Conservation (phyloP, 108 stramenopile species). For the Pseudonitzschia multiseries region DNA sequence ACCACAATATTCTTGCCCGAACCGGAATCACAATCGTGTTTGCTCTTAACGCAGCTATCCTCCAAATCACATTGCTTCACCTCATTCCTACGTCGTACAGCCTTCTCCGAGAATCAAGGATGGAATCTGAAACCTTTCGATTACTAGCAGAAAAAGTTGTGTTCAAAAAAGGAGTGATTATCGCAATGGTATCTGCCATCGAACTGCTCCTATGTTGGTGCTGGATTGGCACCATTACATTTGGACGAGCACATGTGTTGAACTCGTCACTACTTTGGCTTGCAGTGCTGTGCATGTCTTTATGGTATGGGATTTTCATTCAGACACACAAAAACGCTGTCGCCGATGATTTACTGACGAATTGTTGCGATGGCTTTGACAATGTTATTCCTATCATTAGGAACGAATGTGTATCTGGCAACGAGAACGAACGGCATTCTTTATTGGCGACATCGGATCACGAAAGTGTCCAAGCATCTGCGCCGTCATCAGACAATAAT, state of each 20-base stretch:
- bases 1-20: background rate
- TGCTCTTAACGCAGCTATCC: slow-evolving; percentile 10
- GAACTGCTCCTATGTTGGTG: slow-evolving; percentile 23
- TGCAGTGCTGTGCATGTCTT: background rate
- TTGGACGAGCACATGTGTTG: slow-evolving; percentile 5
- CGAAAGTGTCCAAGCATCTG: slow-evolving; percentile 3
- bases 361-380: background rate
- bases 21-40: slow-evolving; percentile 21
- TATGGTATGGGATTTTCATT: background rate
- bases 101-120: slow-evolving; percentile 4
- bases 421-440: slow-evolving; percentile 9
- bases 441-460: slow-evolving; percentile 7
- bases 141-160: slow-evolving; percentile 3
- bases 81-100: slow-evolving; percentile 8
- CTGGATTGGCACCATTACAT: slow-evolving; percentile 8
- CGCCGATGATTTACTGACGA: slow-evolving; percentile 1
- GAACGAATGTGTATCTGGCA: background rate
- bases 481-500: background rate
- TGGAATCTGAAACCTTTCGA: slow-evolving; percentile 3
- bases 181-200: slow-evolving; percentile 16
- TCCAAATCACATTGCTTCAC: slow-evolving; percentile 27
- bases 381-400: background rate
- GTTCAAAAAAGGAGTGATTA: slow-evolving; percentile 10
- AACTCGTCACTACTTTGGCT: slow-evolving; percentile 22
- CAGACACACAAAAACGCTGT: background rate